Evolutionary conservation across 2,329 filamentous ascomycete genomes (phyloP).

Genomic region (Clonostachys sp.): DNA sequence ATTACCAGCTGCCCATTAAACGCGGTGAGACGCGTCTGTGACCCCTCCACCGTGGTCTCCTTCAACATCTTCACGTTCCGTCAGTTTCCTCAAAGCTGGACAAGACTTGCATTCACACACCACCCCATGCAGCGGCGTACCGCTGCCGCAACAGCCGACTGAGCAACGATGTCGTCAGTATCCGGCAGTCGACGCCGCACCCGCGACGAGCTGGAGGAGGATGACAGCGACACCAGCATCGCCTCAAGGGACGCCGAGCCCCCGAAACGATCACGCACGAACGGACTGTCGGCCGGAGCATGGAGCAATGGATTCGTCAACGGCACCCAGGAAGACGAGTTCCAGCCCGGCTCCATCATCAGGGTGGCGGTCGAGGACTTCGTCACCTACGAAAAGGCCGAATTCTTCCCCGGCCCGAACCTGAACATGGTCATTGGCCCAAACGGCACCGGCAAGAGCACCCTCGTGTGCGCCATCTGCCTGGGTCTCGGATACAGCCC

Average conservation of each 20-base stretch:
- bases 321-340: constrained; percentile 21
- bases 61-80: no score
- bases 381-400: constrained; percentile 88
- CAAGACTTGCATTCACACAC: no score
- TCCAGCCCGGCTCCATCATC: constrained; percentile 79
- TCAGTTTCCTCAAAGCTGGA: no score
- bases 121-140: no score
- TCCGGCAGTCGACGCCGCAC: constrained; percentile 29
- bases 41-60: no score
- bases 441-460: constrained; percentile 98
- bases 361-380: constrained; percentile 84
- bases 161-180: no score
- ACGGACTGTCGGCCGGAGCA: constrained; percentile 1
- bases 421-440: constrained; percentile 98
- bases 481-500: constrained; percentile 83
- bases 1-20: no score
- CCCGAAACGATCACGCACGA: constrained; percentile 29
- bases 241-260: constrained; percentile 16
- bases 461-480: constrained; percentile 93
- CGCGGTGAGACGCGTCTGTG: no score
- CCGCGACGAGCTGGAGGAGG: constrained; percentile 33
- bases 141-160: no score
- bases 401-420: constrained; percentile 86
- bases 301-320: constrained; percentile 9
- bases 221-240: constrained; percentile 18